Percentiles rank a stretch among this genome's conserved stretches.
These are phyloP conservation scores for Eimeria maxima DNA, from an alignment of 169 alveolate genomes.

Conservation along the genomic window DNA sequence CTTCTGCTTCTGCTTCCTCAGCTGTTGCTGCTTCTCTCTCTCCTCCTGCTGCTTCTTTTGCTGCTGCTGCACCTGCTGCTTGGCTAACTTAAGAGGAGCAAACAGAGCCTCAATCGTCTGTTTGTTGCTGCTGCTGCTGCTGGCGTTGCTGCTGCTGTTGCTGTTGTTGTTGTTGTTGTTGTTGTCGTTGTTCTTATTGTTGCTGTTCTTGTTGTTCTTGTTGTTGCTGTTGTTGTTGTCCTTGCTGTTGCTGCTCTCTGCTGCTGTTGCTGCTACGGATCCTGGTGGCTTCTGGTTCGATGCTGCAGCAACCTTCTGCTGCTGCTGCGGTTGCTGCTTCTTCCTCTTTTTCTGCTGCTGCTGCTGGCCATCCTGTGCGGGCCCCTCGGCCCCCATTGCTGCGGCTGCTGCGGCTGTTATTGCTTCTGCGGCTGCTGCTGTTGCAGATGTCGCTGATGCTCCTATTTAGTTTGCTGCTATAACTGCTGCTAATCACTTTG, in stretches of 20 bases:
- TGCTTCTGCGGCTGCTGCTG: too few relatives aligned
- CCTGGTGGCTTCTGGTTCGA: not conserved
- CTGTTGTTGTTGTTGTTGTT: not conserved
- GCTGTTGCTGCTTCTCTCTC: not conserved
- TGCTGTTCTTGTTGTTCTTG: too few relatives aligned
- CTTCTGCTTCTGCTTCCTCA: not conserved
- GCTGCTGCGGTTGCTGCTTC: not conserved
- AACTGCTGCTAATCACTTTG: not conserved
- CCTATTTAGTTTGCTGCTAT: too few relatives aligned
- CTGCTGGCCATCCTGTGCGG: not conserved
- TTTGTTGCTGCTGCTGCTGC: constrained; percentile 33
- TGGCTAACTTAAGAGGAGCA: not conserved
- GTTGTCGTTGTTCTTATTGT: not conserved
- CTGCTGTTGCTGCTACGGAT: not conserved
- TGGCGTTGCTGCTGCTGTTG: constrained; percentile 24
- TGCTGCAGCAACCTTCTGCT: not conserved
- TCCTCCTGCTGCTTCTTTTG: not conserved
- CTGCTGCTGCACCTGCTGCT: not conserved
- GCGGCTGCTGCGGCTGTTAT: not conserved
- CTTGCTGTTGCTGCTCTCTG: too few relatives aligned
- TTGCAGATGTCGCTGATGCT: too few relatives aligned
- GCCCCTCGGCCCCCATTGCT: constrained; percentile 20
- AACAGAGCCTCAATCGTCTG: not conserved
- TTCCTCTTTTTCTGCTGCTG: not conserved
- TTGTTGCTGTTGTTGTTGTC: too few relatives aligned